A percentile compares a stretch with the other conserved stretches of the same genome.
These are phyloP conservation scores for Cyberlindnera amylophila DNA, from an alignment of 805 yeast genomes.

Conservation along the genomic window DNA sequence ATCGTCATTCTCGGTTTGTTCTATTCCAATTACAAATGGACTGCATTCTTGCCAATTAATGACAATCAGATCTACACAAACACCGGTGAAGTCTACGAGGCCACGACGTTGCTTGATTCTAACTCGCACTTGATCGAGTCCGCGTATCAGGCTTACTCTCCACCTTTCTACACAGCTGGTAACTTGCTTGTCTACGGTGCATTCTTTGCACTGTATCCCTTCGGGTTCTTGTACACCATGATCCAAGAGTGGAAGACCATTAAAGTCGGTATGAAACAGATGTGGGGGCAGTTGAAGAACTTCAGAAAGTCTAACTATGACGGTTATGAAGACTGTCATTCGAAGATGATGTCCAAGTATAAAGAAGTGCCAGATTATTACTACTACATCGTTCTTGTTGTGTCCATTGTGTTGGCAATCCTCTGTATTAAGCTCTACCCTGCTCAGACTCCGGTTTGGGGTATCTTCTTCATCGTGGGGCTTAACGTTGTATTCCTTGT, in stretches of 20 bases:
- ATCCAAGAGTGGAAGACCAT: conserved; percentile 41
- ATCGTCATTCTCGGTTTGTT: conserved; percentile 34
- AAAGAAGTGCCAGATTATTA: conserved; percentile 58
- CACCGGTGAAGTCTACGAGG: conserved; percentile 44
- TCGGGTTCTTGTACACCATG: conserved; percentile 44
- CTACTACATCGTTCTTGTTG: conserved; percentile 37
- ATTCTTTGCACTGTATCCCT: conserved; percentile 43
- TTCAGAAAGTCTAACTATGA: conserved; percentile 6
- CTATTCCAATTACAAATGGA: conserved; percentile 40
- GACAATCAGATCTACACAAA: conserved; percentile 49
- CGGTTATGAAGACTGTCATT: conserved; percentile 41
- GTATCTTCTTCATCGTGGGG: conserved; percentile 49
- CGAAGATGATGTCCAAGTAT: conserved; percentile 51
- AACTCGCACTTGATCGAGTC: conserved; percentile 5
- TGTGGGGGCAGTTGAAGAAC: conserved; percentile 4
- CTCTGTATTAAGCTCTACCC: conserved; percentile 42
- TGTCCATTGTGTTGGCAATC: conserved; percentile 44
- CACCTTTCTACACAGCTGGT: conserved; percentile 66
- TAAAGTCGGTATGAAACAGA: conserved; percentile 4
- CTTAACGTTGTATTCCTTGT: conserved; percentile 48
- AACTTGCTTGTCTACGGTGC: conserved; percentile 57
- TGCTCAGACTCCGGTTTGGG: conserved; percentile 59
- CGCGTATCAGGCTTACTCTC: conserved; percentile 51
- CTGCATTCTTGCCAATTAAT: conserved; percentile 39
- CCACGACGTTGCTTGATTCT: conserved; percentile 39